Evolutionary conservation across 202 grass and related monocot species (phyloP).

Genomic region (Zizania palustris): DNA sequence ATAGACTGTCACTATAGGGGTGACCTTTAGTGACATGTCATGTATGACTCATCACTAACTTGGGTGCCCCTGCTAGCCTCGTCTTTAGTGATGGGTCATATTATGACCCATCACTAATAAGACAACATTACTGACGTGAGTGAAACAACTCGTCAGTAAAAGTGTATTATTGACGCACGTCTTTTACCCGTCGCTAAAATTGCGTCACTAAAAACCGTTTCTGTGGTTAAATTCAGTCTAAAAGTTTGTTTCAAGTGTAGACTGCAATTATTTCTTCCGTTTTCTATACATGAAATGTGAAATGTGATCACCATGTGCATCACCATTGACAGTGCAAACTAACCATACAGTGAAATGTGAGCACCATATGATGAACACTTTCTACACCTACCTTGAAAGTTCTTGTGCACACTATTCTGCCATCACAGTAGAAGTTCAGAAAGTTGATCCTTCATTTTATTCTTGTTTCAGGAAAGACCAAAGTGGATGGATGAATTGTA

Average conservation of each 20-base stretch:
- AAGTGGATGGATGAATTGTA: constrained; percentile 94
- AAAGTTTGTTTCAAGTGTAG: background rate
- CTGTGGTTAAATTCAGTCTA: background rate
- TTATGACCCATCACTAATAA: no score
- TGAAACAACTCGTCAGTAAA: no score
- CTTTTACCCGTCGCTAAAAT: no score
- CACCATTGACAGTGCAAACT: background rate
- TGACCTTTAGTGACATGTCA: no score
- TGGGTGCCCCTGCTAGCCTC: no score
- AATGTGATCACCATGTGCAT: background rate
- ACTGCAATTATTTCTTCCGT: background rate
- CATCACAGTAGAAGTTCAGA: background rate
- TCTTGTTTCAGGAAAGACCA: constrained; percentile 64
- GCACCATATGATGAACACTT: background rate
- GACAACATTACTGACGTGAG: no score
- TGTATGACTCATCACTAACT: no score
- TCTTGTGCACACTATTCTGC: background rate
- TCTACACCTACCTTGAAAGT: background rate
- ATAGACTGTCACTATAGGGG: no score
- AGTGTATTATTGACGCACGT: no score
- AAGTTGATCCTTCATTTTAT: background rate
- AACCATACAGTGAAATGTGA: background rate
- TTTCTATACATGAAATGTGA: no score
- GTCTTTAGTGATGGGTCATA: no score
- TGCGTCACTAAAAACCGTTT: no score